phyloP scores from a whole-genome alignment of 306 rosid species.

The Herpetospermum pedunculosum region DNA sequence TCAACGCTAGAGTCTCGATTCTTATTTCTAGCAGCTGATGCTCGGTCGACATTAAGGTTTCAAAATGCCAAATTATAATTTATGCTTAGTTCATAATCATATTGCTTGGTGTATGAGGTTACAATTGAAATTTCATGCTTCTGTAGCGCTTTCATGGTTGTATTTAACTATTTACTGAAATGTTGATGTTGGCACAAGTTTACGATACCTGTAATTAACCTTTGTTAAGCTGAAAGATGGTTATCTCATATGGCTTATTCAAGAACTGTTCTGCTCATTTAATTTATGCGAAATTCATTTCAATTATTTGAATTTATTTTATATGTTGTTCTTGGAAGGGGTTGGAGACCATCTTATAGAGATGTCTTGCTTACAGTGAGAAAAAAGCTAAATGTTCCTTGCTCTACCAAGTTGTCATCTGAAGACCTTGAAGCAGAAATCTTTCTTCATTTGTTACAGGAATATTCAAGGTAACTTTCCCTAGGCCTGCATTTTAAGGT shows the following conservation, averaged over 20 bases:
- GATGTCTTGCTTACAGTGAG: conserved; percentile 71
- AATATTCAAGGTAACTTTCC: conserved; percentile 35
- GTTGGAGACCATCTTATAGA: conserved; percentile 96
- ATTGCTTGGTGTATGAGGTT: not conserved
- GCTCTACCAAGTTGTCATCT: conserved; percentile 62
- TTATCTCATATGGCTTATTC: not conserved
- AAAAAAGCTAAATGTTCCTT: conserved; percentile 51
- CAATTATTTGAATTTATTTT: conserved; percentile 3
- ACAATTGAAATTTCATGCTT: not conserved
- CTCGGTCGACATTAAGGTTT: conserved; percentile 75
- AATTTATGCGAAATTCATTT: not conserved
- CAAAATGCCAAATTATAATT: not conserved
- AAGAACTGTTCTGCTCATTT: not conserved
- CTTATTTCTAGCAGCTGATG: conserved; percentile 86
- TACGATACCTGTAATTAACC: not conserved
- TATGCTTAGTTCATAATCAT: not conserved
- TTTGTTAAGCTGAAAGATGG: not conserved
- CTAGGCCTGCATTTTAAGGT: not conserved
- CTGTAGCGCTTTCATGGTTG: not conserved
- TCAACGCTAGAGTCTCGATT: conserved; percentile 69
- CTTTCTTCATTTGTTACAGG: conserved; percentile 76
- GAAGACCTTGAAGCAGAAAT: conserved; percentile 89
- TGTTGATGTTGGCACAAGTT: not conserved
- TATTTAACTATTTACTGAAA: not conserved
- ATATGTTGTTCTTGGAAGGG: conserved; percentile 36